Evolutionary conservation across 306 rosid species (phyloP).

Genomic region (Malus fusca): DNA sequence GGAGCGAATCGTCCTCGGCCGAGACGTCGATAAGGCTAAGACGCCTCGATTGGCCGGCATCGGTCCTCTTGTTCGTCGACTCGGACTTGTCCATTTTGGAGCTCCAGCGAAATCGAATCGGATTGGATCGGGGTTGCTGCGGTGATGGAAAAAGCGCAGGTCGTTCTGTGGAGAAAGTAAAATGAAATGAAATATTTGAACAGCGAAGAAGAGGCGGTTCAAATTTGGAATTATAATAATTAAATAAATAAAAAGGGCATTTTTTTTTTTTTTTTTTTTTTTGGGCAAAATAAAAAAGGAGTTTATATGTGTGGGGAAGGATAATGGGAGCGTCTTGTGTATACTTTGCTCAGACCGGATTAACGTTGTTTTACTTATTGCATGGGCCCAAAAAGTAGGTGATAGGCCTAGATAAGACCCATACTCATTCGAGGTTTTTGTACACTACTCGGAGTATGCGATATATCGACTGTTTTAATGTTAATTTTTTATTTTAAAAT

Average conservation of each 20-base stretch:
- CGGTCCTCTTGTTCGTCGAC: conserved; percentile 5
- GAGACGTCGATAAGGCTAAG: conserved; percentile 84
- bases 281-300: background rate
- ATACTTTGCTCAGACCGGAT: background rate
- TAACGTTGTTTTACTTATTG: background rate
- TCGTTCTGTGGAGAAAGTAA: background rate
- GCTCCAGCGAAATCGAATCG: background rate
- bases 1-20: conserved; percentile 85
- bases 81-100: conserved; percentile 25
- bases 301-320: background rate
- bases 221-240: background rate
- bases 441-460: too few relatives aligned
- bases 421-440: too few relatives aligned
- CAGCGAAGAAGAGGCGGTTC: conserved; percentile 4
- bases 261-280: too few relatives aligned
- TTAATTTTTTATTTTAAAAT: too few relatives aligned
- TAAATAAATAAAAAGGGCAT: background rate
- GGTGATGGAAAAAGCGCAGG: conserved; percentile 8
- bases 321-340: background rate
- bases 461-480: too few relatives aligned
- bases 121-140: conserved; percentile 5
- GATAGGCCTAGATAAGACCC: background rate
- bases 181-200: background rate
- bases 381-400: background rate
- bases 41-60: conserved; percentile 40